A percentile compares a stretch with the other conserved stretches of the same genome.
phyloP scores from a whole-genome alignment of 495 filamentous ascomycete genomes.

The Penicillium fimorum region DNA sequence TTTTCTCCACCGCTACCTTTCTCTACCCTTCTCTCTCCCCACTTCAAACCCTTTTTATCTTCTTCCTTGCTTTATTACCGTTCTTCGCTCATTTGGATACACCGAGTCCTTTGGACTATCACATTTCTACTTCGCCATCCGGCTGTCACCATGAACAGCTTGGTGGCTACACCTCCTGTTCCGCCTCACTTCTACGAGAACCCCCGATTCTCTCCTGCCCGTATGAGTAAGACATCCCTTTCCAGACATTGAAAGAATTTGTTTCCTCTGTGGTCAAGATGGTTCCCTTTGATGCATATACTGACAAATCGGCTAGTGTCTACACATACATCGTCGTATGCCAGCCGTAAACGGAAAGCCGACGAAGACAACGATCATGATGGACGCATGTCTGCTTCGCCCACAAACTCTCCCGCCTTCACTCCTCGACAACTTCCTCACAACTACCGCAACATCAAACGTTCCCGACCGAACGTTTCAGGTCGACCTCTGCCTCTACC shows the following conservation, averaged over 20 bases:
- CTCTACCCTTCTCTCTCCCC: constrained; percentile 40
- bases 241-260: neutral
- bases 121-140: constrained; percentile 29
- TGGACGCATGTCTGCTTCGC: constrained; percentile 86
- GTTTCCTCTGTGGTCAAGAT: neutral
- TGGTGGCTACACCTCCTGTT: constrained; percentile 62
- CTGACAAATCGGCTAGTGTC: constrained; percentile 49
- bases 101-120: constrained; percentile 11
- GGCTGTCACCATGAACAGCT: constrained; percentile 60
- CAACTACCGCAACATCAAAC: constrained; percentile 62
- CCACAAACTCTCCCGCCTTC: constrained; percentile 72
- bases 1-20: constrained; percentile 45
- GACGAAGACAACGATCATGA: constrained; percentile 71
- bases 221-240: constrained; percentile 56
- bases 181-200: constrained; percentile 76
- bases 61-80: constrained; percentile 28
- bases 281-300: constrained; percentile 1
- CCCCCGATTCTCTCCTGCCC: constrained; percentile 66
- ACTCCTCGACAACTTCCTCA: constrained; percentile 60
- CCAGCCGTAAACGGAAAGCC: constrained; percentile 80
- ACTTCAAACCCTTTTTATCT: constrained; percentile 33
- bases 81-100: constrained; percentile 18
- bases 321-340: constrained; percentile 50
- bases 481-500: constrained; percentile 79
- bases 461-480: constrained; percentile 62